These are phyloP conservation scores for Tetraselmis chui DNA, from an alignment of 139 green algal species.

Conservation along the genomic window DNA sequence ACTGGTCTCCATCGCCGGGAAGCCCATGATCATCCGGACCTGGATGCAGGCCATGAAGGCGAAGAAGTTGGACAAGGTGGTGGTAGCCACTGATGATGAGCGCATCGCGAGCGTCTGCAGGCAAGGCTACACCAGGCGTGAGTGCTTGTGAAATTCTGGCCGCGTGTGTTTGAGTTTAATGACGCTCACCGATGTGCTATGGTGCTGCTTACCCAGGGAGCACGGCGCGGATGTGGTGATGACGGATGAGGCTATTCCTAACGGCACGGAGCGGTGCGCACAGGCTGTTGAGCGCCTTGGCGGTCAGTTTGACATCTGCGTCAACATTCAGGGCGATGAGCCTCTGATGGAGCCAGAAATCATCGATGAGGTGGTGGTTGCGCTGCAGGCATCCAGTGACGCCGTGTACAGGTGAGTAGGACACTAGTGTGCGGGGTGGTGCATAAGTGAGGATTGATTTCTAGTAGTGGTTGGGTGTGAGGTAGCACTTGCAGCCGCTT, in stretches of 20 bases:
- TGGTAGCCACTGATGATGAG: slow-evolving; percentile 70
- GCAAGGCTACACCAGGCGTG: too few relatives aligned
- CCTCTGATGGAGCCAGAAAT: slow-evolving; percentile 62
- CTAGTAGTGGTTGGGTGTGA: too few relatives aligned
- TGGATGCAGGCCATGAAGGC: slow-evolving; percentile 54
- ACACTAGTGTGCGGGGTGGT: not conserved
- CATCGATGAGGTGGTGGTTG: slow-evolving; percentile 60
- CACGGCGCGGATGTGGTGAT: slow-evolving; percentile 60
- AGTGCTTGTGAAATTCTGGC: too few relatives aligned
- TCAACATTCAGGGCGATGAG: slow-evolving; percentile 77
- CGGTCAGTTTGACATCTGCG: slow-evolving; percentile 53
- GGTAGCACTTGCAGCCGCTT: too few relatives aligned
- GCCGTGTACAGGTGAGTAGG: slow-evolving; percentile 42
- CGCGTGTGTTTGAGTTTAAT: too few relatives aligned
- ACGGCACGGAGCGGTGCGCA: slow-evolving; percentile 59
- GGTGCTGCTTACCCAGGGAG: too few relatives aligned
- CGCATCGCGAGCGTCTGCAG: slow-evolving; percentile 44
- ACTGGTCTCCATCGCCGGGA: slow-evolving; percentile 49
- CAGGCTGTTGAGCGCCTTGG: slow-evolving; percentile 39
- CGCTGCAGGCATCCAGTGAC: slow-evolving; percentile 43
- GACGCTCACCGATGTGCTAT: too few relatives aligned
- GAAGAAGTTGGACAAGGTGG: slow-evolving; percentile 37
- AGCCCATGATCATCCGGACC: slow-evolving; percentile 63
- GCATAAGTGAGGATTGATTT: too few relatives aligned
- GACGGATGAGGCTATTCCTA: slow-evolving; percentile 46